A percentile compares a stretch with the other conserved stretches of the same genome.
Conservation (phyloP, 2,329 filamentous ascomycete genomes). For the Calonectria multiphialidica region DNA sequence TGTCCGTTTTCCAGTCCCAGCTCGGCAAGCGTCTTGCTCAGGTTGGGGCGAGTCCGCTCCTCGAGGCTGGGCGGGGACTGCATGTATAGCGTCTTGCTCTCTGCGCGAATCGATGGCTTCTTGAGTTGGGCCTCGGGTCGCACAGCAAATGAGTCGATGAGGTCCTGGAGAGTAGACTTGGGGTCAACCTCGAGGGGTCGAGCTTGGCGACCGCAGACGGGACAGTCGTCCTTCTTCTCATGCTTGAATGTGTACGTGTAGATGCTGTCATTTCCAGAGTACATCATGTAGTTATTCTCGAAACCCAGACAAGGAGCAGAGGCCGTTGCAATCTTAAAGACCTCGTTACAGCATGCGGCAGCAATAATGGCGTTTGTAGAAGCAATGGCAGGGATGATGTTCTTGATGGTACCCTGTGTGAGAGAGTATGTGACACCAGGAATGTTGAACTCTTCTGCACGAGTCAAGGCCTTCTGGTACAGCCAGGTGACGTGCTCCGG, state of each 20-base stretch:
- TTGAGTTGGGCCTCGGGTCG: constrained; percentile 93
- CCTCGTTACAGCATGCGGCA: constrained; percentile 95
- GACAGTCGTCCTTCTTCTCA: constrained; percentile 93
- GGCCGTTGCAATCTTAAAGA: constrained; percentile 90
- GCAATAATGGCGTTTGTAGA: constrained; percentile 98
- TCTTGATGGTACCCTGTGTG: constrained; percentile 98
- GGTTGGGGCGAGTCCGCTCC: constrained; percentile 85
- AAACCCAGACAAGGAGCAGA: constrained; percentile 84
- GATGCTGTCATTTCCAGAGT: constrained; percentile 93
- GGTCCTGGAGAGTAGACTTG: constrained; percentile 80
- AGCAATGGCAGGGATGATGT: constrained; percentile 98
- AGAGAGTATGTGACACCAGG: constrained; percentile 93
- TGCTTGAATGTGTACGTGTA: constrained; percentile 99
- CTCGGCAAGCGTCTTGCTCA: constrained; percentile 81
- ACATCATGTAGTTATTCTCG: constrained; percentile 98
- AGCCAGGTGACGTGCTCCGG: constrained; percentile 98
- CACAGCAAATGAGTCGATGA: constrained; percentile 85
- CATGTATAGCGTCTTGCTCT: constrained; percentile 91
- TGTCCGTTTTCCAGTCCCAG: constrained; percentile 81
- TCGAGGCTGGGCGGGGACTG: constrained; percentile 85
- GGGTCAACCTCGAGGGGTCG: constrained; percentile 80
- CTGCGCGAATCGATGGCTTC: constrained; percentile 85
- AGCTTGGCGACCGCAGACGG: constrained; percentile 89
- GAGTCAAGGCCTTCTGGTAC: constrained; percentile 83
- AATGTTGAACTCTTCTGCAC: constrained; percentile 91